phyloP scores from a whole-genome alignment of 1,284 basidiomycete species.

The Naganishia sp. region DNA sequence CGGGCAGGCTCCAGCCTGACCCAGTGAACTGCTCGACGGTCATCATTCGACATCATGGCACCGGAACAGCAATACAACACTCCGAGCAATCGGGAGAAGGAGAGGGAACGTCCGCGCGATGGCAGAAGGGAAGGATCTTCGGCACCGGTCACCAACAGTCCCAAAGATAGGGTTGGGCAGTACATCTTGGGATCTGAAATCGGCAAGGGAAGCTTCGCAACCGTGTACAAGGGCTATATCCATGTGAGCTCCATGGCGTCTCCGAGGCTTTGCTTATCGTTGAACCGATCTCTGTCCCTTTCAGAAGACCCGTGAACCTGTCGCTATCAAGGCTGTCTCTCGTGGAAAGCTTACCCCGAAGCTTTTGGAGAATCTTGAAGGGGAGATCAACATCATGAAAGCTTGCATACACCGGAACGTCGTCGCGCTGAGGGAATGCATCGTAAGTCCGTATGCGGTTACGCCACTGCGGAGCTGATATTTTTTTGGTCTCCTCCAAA shows the following conservation, averaged over 20 bases:
- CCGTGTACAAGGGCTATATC: constrained; percentile 90
- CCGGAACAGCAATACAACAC: constrained; percentile 11
- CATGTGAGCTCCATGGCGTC: constrained; percentile 59
- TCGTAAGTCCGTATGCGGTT: constrained; percentile 55
- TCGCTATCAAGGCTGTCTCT: constrained; percentile 95
- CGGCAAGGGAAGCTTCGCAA: constrained; percentile 85
- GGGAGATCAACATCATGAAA: constrained; percentile 96
- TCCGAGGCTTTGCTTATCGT: background rate
- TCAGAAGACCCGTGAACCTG: constrained; percentile 71
- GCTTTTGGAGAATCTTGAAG: constrained; percentile 93
- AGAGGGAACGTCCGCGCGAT: constrained; percentile 10
- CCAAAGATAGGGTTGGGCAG: constrained; percentile 53
- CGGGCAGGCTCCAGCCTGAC: no score
- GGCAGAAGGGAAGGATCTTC: constrained; percentile 1
- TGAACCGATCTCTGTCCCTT: constrained; percentile 13
- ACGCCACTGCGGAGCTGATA: background rate
- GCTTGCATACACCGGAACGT: constrained; percentile 90
- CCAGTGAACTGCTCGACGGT: no score
- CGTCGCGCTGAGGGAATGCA: constrained; percentile 87
- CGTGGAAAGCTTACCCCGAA: constrained; percentile 85
- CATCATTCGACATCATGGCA: background rate
- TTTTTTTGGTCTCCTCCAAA: constrained; percentile 46
- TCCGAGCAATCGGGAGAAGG: constrained; percentile 14
- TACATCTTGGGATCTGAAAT: constrained; percentile 60
- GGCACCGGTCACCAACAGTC: constrained; percentile 6